A percentile compares a stretch with the other conserved stretches of the same genome.
Conservation (phyloP, 495 filamentous ascomycete species). For the Penicillium samsonianum region DNA sequence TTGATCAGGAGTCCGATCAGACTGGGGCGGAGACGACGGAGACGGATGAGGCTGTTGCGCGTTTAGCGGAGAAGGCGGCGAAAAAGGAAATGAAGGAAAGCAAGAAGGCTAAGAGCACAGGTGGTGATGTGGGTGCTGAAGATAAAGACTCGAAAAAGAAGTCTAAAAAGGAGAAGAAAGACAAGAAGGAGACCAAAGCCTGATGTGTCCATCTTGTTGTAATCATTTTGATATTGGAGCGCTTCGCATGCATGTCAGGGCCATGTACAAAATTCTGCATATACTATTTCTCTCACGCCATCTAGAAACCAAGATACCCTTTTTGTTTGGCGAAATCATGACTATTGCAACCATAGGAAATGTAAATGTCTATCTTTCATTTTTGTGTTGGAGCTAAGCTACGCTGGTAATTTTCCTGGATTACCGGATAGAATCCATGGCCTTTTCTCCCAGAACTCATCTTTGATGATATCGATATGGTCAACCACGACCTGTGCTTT, state of each 20-base stretch:
- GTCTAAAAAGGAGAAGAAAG: constrained; percentile 37
- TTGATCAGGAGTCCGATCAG: constrained; percentile 30
- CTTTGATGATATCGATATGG: constrained; percentile 89
- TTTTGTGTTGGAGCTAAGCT: constrained; percentile 24
- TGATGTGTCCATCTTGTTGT: constrained; percentile 12
- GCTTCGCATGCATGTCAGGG: constrained; percentile 8
- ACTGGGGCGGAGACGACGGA: constrained; percentile 15
- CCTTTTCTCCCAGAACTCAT: constrained; percentile 85
- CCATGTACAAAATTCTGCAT: constrained; percentile 16
- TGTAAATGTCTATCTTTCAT: background rate
- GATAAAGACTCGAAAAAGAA: constrained; percentile 27
- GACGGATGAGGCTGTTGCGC: constrained; percentile 17
- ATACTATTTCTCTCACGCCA: constrained; percentile 23
- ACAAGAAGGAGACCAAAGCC: constrained; percentile 33
- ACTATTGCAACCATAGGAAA: constrained; percentile 1
- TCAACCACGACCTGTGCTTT: constrained; percentile 79
- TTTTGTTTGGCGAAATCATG: constrained; percentile 28
- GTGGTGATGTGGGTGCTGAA: constrained; percentile 29
- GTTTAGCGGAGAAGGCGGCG: constrained; percentile 19
- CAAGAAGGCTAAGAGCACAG: constrained; percentile 37
- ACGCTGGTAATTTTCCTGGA: constrained; percentile 64
- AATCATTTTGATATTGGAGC: constrained; percentile 6
- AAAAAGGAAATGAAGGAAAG: constrained; percentile 30
- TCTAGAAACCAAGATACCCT: constrained; percentile 42
- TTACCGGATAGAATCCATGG: constrained; percentile 84